A percentile compares a stretch with the other conserved stretches of the same genome.
These are phyloP conservation scores for Nigrograna mackinnonii DNA, from an alignment of 2,329 filamentous ascomycete genomes.

Conservation along the genomic window DNA sequence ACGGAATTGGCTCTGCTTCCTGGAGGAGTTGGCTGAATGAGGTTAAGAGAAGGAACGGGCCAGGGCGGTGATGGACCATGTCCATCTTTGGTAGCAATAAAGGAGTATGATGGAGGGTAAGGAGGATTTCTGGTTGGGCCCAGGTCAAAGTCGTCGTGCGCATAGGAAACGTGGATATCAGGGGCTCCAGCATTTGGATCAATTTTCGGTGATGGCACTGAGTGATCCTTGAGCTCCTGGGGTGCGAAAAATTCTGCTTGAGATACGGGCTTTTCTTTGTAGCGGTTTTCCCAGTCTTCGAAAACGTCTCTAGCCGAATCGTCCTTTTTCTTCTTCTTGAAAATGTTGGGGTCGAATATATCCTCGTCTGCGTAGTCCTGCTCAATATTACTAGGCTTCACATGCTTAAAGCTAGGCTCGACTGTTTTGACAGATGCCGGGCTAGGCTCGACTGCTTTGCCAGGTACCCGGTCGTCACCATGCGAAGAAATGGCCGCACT, in stretches of 20 bases:
- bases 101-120: constrained; percentile 41
- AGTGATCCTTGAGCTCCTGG: constrained; percentile 44
- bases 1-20: constrained; percentile 48
- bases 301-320: constrained; percentile 45
- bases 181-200: constrained; percentile 49
- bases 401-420: constrained; percentile 37
- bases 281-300: constrained; percentile 47
- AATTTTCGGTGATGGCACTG: constrained; percentile 40
- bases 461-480: constrained; percentile 16
- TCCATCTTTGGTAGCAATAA: constrained; percentile 46
- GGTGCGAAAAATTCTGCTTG: constrained; percentile 54
- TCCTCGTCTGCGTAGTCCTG: constrained; percentile 48
- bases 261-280: constrained; percentile 40
- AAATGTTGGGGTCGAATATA: constrained; percentile 50
- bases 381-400: constrained; percentile 37
- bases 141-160: constrained; percentile 39
- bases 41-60: constrained; percentile 56
- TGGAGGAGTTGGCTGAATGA: constrained; percentile 63
- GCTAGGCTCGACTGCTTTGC: constrained; percentile 22
- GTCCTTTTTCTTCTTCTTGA: constrained; percentile 42
- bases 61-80: constrained; percentile 33
- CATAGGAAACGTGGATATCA: constrained; percentile 48
- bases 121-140: constrained; percentile 33
- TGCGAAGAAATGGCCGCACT: constrained; percentile 33
- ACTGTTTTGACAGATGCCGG: constrained; percentile 18